Evolutionary conservation across 192 early-diverging fungal species (phyloP), one percentile per base, ranked within the genome.

Genomic region (Coemansia sp.): DNA sequence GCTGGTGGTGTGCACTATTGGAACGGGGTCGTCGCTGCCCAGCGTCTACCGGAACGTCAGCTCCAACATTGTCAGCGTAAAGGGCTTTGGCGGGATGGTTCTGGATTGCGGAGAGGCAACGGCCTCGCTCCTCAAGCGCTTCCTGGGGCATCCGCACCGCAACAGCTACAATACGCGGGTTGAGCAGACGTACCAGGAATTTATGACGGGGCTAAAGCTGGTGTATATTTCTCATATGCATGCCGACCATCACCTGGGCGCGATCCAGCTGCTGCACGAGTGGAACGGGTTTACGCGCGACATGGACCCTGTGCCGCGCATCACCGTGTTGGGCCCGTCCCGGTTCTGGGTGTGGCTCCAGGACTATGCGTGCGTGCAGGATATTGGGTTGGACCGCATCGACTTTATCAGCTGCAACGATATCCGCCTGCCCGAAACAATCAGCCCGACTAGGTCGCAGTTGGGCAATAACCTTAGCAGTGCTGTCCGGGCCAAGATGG

Each of bases 211-310:
- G 8, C 41, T 99, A 21, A 72, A 77, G 42, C 64, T 86, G 7
- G 52, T 99, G 40, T 96, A 92, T 67, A 76, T 99, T 7, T 94
- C 91, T 28, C 96, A 99, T 60, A 66, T 99, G 73, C 96, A 99
- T 63, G 96, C 94, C 20, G 96, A 99, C 66, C 96, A 99, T 54
- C 96, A 97, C 60, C 65, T 99, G 16, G 96, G 96, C 3, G 67
- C 83, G 4, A 69, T 90, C 5, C 60, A 80, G 20, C 46, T 99
- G 31, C 66, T 98, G 42, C 71, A 60, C 16, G 77, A 79, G 42
- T 85, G 90, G 82, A 80, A 72, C 44, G 50, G 80, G 73, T 75
- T 87, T 33, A 75, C 73, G 18, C 44, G 27, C 4, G 5, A 32
- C 11, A 16, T 54, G 47, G 35, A 32, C 1, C 38, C 20, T 4